A percentile compares a stretch with the other conserved stretches of the same genome.
These are phyloP conservation scores for Tubosaeta brunneosetosa DNA, from an alignment of 768 basidiomycete genomes.

Conservation along the genomic window DNA sequence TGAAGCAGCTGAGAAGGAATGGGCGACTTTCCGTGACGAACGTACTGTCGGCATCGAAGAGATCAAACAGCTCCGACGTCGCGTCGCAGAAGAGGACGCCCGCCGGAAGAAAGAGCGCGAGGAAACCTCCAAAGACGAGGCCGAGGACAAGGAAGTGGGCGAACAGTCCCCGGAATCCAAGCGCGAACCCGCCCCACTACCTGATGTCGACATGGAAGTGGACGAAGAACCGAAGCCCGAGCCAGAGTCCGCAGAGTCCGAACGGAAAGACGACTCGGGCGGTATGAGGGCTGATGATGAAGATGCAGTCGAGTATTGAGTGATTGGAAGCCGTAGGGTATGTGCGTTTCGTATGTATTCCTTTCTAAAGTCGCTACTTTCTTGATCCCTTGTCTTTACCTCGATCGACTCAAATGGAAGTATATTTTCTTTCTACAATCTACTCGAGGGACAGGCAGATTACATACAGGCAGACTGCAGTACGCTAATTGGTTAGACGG, in stretches of 20 bases:
- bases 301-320: constrained; percentile 75
- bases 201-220: constrained; percentile 33
- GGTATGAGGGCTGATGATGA: constrained; percentile 67
- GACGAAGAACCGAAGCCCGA: constrained; percentile 33
- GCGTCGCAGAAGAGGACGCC: constrained; percentile 62
- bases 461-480: background rate
- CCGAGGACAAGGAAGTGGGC: constrained; percentile 33
- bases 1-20: constrained; percentile 64
- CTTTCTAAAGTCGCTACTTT: constrained; percentile 7
- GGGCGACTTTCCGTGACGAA: constrained; percentile 60
- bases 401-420: constrained; percentile 9
- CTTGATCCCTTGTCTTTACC: constrained; percentile 17
- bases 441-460: background rate
- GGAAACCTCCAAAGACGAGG: constrained; percentile 29
- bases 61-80: constrained; percentile 55
- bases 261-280: constrained; percentile 51
- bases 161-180: constrained; percentile 20
- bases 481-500: background rate
- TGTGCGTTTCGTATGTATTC: constrained; percentile 25
- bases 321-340: constrained; percentile 21
- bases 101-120: constrained; percentile 42
- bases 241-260: constrained; percentile 35
- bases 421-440: background rate
- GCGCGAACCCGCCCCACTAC: constrained; percentile 15
- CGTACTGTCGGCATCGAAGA: constrained; percentile 56